These are phyloP conservation scores for Candida mesenterica DNA, from an alignment of 1,139 yeast species.

Conservation along the genomic window DNA sequence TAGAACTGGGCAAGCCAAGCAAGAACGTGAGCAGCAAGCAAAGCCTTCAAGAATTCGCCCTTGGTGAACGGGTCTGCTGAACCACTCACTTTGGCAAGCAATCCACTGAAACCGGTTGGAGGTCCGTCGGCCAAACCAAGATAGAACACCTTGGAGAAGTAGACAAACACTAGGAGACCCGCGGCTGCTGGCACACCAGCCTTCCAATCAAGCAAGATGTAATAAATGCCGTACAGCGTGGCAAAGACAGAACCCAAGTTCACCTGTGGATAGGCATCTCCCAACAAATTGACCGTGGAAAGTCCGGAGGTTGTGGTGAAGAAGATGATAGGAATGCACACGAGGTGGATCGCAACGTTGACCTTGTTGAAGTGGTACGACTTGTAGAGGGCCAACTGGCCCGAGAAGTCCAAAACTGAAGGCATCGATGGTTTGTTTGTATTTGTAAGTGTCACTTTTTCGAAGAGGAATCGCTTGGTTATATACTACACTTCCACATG, in stretches of 20 bases:
- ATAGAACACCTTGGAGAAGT: conserved; percentile 33
- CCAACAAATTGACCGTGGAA: conserved; percentile 20
- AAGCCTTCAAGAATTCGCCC: background rate
- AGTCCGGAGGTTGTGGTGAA: conserved; percentile 49
- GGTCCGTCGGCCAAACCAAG: conserved; percentile 22
- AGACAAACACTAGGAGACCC: conserved; percentile 39
- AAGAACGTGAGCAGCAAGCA: conserved; percentile 42
- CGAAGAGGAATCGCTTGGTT: background rate
- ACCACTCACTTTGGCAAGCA: conserved; percentile 17
- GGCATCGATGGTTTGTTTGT: conserved; percentile 6
- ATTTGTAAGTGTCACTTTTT: background rate
- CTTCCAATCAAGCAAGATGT: conserved; percentile 40
- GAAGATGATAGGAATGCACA: conserved; percentile 78
- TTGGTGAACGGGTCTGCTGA: conserved; percentile 17
- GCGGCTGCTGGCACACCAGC: conserved; percentile 40
- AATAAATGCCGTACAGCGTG: conserved; percentile 39
- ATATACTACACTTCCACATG: no score
- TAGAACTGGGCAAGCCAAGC: conserved; percentile 87
- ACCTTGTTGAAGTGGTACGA: conserved; percentile 69
- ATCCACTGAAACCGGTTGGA: conserved; percentile 19
- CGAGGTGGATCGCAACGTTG: conserved; percentile 75
- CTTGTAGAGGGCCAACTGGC: conserved; percentile 79
- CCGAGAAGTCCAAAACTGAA: conserved; percentile 46
- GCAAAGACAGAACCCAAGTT: conserved; percentile 40
- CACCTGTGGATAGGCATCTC: conserved; percentile 28